phyloP scores from a whole-genome alignment of 257 asterid genomes.

The Salvia hispanica region DNA sequence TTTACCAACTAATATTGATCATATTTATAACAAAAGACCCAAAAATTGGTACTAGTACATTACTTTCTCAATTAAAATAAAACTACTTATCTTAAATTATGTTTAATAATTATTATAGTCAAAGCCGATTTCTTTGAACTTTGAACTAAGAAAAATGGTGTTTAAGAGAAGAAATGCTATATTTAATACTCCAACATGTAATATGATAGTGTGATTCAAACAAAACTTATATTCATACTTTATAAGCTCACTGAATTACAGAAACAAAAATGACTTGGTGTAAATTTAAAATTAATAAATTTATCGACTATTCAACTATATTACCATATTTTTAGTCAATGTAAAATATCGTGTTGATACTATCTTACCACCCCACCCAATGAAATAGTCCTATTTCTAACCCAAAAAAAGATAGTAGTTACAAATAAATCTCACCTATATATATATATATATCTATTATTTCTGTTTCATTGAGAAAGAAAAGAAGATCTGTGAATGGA shows the following conservation, averaged over 20 bases:
- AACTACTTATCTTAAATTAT: too few relatives aligned
- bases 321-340: too few relatives aligned
- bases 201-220: neutral
- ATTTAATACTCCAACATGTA: too few relatives aligned
- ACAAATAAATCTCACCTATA: conserved; percentile 19
- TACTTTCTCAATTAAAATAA: too few relatives aligned
- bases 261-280: neutral
- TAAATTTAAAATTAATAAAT: neutral
- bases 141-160: too few relatives aligned
- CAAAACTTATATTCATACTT: neutral
- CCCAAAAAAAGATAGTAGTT: conserved; percentile 52
- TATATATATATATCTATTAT: neutral
- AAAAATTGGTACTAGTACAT: too few relatives aligned
- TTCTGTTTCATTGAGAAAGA: neutral
- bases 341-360: too few relatives aligned
- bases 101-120: too few relatives aligned
- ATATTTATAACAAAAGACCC: too few relatives aligned
- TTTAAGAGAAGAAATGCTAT: too few relatives aligned
- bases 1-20: too few relatives aligned
- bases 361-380: neutral
- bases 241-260: neutral
- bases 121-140: too few relatives aligned
- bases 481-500: conserved; percentile 49
- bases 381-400: conserved; percentile 39
- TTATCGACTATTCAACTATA: neutral